phyloP scores from a whole-genome alignment of 228 moss, liverwort and hornwort genomes.

The Sphagnum fallax region DNA sequence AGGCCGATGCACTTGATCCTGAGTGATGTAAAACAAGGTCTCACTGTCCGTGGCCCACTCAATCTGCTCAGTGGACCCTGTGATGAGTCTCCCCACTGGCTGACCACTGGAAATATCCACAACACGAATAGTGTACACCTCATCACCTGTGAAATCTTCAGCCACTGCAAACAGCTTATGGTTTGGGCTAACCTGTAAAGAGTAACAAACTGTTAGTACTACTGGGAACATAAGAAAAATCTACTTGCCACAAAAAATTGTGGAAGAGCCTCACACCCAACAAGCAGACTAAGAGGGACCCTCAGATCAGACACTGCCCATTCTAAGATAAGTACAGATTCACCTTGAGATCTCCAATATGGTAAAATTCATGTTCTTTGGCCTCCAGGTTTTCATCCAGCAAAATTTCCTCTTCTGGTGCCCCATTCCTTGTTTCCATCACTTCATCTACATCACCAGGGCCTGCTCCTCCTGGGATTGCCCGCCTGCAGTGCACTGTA shows the following conservation, averaged over 20 bases:
- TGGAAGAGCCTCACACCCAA: no score
- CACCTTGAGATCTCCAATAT: conserved; percentile 69
- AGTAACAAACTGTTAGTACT: background rate
- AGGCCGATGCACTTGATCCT: conserved; percentile 86
- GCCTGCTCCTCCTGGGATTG: conserved; percentile 64
- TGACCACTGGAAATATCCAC: conserved; percentile 62
- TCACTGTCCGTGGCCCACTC: conserved; percentile 73
- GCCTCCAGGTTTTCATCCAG: conserved; percentile 79
- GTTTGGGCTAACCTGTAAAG: conserved; percentile 71
- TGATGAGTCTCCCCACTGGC: conserved; percentile 46
- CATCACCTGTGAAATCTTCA: conserved; percentile 80
- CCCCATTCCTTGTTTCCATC: conserved; percentile 60
- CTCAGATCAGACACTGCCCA: background rate
- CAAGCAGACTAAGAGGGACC: no score
- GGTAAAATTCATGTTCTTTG: conserved; percentile 61
- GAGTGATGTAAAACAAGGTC: conserved; percentile 66
- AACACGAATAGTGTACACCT: conserved; percentile 71
- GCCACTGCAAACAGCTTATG: conserved; percentile 80
- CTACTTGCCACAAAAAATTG: no score
- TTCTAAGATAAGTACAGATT: background rate
- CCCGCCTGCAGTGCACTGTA: conserved; percentile 62
- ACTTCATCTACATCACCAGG: conserved; percentile 75
- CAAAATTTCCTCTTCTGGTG: conserved; percentile 59
- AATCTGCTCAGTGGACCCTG: conserved; percentile 42
- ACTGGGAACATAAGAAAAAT: no score